phyloP scores from a whole-genome alignment of 2,329 filamentous ascomycete species.

The Verticillium zaregamsianum region DNA sequence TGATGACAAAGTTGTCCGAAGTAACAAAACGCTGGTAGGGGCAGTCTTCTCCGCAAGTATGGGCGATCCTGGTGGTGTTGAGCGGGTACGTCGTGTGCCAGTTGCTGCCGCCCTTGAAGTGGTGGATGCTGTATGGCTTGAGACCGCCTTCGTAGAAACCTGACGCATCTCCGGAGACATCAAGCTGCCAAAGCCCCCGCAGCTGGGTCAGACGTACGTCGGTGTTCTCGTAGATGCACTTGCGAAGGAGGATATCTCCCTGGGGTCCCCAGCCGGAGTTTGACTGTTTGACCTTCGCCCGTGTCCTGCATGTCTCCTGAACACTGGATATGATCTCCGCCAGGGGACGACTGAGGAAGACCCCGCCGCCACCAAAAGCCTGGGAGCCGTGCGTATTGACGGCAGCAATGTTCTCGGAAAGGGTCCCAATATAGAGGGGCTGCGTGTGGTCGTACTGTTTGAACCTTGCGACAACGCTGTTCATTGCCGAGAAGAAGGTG shows the following conservation, averaged over 20 bases:
- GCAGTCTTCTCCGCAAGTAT: conserved; percentile 37
- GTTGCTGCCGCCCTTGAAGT: conserved; percentile 23
- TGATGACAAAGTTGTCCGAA: conserved; percentile 39
- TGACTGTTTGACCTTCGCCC: conserved; percentile 7
- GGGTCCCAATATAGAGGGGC: conserved; percentile 49
- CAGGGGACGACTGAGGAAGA: conserved; percentile 33
- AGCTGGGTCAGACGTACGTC: conserved; percentile 34
- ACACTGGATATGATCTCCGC: conserved; percentile 27
- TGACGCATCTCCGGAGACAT: conserved; percentile 40
- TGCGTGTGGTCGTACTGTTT: conserved; percentile 40
- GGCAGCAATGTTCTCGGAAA: conserved; percentile 51
- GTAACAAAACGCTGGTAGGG: conserved; percentile 42
- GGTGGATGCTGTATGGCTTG: conserved; percentile 34
- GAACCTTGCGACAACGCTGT: conserved; percentile 43
- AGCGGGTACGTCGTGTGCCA: conserved; percentile 22
- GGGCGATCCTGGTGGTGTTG: conserved; percentile 32
- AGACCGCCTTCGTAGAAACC: conserved; percentile 33
- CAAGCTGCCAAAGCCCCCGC: conserved; percentile 21
- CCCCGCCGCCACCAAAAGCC: conserved; percentile 47
- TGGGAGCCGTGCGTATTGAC: conserved; percentile 51
- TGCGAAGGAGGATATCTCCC: conserved; percentile 37
- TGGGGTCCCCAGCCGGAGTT: conserved; percentile 20
- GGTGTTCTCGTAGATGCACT: conserved; percentile 30
- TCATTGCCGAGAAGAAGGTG: conserved; percentile 56
- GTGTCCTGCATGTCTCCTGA: conserved; percentile 34